Base-by-base conservation (phyloP, 2,329 filamentous ascomycete genomes). In the Chalaropsis ovoidea region DNA sequence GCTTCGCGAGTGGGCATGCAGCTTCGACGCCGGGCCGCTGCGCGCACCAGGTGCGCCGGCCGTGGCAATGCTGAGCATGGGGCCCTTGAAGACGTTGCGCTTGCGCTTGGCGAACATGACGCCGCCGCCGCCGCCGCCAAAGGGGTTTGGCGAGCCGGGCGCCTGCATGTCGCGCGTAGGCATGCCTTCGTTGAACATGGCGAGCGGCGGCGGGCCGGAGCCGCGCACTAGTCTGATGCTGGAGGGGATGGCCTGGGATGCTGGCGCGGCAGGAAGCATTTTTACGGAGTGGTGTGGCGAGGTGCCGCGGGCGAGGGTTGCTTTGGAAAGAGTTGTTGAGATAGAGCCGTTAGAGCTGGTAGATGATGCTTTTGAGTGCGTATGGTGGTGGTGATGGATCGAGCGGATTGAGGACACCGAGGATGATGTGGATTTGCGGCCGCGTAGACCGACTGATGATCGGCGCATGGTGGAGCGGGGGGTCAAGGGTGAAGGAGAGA, bases 401-500 rank as follows among this genome's bases (percentile, higher is more conserved):
- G 89, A 95, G 67, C 94, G 87, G 66, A 99, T 87, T 0, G 91
- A 96, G 0, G 91, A 96, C 17, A 99, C 86, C 0, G 92, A 97
- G 0, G 91, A 96, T 0, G 91, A 96, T 0, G 94, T 99, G 0
- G 93, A 97, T 74, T 97, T 97, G 68, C 94, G 85, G 45, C 94
- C 93, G 35, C 92, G 85, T 56, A 97, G 81, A 39, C 93, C 92
- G 54, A 82, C 84, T 4, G 90, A 95, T 1, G 90, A 85, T 43
- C 91, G 87, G 11, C 94, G 86, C 71, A 95, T 88, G 0, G 89
- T 89, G 4, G 90, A 91, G 47, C 91, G 87, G 2, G 94, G 93
- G 0, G 94, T 97, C 49, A 96, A 75, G 0, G 94, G 93, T 2
- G 86, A 87, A 0, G 94, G 94, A 0, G 90, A 95, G 10, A 95